phyloP scores from a whole-genome alignment of 768 basidiomycete genomes.

The Fibroporia radiculosa region DNA sequence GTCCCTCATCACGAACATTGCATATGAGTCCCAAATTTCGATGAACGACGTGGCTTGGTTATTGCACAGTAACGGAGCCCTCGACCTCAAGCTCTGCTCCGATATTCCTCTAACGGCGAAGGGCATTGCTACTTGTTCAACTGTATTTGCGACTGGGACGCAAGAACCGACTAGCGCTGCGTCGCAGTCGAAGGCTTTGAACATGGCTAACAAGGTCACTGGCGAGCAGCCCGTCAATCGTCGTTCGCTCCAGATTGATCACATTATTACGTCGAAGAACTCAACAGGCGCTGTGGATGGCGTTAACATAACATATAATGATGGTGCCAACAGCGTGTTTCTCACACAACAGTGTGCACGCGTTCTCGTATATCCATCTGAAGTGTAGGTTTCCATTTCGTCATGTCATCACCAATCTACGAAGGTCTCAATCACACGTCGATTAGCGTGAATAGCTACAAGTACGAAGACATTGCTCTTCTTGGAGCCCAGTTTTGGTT shows the following conservation, averaged over 20 bases:
- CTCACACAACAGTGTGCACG: conserved; percentile 36
- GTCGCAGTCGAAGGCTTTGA: neutral
- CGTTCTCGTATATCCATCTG: conserved; percentile 35
- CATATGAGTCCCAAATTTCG: conserved; percentile 29
- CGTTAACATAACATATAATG: conserved; percentile 20
- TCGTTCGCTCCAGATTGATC: neutral
- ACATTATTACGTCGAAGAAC: neutral
- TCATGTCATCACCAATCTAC: neutral
- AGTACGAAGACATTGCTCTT: conserved; percentile 40
- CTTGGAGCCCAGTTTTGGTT: conserved; percentile 49
- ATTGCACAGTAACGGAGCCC: conserved; percentile 20
- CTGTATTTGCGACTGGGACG: conserved; percentile 7
- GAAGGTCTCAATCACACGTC: neutral
- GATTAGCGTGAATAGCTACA: conserved; percentile 33
- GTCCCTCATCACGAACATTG: conserved; percentile 30
- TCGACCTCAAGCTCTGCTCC: conserved; percentile 34
- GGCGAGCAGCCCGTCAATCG: neutral
- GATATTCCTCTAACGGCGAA: conserved; percentile 32
- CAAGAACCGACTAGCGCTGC: neutral
- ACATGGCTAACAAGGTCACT: no score
- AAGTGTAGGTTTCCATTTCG: conserved; percentile 30
- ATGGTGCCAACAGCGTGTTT: conserved; percentile 6
- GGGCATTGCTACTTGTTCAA: conserved; percentile 7
- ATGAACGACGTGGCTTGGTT: conserved; percentile 23
- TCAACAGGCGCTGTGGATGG: conserved; percentile 14